Percentiles rank a stretch among this genome's conserved stretches.
Conservation (phyloP, 805 yeast genomes). For the Kuraishia cidri region DNA sequence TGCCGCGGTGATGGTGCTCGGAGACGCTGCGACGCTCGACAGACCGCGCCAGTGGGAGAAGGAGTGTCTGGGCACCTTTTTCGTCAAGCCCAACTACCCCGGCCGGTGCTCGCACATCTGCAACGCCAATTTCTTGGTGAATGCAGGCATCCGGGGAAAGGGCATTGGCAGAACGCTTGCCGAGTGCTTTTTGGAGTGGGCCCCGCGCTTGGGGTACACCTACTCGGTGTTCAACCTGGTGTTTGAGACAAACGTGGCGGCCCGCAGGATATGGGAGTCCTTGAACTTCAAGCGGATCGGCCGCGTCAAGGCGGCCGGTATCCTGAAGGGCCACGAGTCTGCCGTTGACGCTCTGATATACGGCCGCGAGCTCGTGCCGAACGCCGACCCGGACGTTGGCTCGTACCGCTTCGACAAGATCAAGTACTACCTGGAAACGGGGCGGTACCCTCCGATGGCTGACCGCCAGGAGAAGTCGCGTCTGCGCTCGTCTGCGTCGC, state of each 20-base stretch:
- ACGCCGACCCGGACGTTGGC: slow-evolving; percentile 37
- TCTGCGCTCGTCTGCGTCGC: slow-evolving; percentile 69
- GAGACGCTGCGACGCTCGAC: slow-evolving; percentile 47
- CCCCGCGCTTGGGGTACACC: slow-evolving; percentile 81
- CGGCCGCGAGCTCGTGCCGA: slow-evolving; percentile 66
- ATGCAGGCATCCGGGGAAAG: slow-evolving; percentile 86
- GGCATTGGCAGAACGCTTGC: slow-evolving; percentile 84
- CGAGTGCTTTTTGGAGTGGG: slow-evolving; percentile 85
- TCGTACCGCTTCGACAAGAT: slow-evolving; percentile 69
- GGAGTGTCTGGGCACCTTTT: slow-evolving; percentile 84
- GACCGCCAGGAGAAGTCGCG: slow-evolving; percentile 85
- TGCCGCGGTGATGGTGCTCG: slow-evolving; percentile 73
- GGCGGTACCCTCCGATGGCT: slow-evolving; percentile 77
- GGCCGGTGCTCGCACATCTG: slow-evolving; percentile 93
- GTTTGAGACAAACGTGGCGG: slow-evolving; percentile 82
- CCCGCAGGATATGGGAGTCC: slow-evolving; percentile 69
- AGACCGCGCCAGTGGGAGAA: slow-evolving; percentile 77
- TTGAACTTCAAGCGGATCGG: slow-evolving; percentile 75
- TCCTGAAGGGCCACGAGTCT: slow-evolving; percentile 71
- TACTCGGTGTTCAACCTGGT: slow-evolving; percentile 78
- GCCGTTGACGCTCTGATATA: slow-evolving; percentile 85
- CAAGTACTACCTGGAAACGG: slow-evolving; percentile 69
- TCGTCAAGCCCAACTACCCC: slow-evolving; percentile 81
- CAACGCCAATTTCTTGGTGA: slow-evolving; percentile 80
- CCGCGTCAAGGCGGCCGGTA: slow-evolving; percentile 78